Conservation (phyloP, 2,329 filamentous ascomycete genomes). For the Exophiala oligosperma region DNA sequence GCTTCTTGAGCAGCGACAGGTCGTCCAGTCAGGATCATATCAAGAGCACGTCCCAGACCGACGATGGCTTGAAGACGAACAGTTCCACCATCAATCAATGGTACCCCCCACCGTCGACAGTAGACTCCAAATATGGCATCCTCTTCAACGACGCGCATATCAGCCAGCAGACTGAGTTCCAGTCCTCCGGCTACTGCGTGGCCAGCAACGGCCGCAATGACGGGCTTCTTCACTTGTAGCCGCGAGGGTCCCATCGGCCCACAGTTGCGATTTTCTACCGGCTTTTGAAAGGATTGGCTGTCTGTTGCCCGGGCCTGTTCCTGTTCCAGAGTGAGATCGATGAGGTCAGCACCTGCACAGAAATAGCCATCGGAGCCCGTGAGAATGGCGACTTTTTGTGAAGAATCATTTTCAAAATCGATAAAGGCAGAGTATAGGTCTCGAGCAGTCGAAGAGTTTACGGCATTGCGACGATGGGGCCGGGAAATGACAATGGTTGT, state of each 20-base stretch:
- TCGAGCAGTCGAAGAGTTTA: conserved; percentile 50
- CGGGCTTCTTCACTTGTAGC: conserved; percentile 52
- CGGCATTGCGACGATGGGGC: conserved; percentile 52
- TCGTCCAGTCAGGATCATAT: conserved; percentile 59
- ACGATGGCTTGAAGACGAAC: conserved; percentile 54
- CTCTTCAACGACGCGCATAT: conserved; percentile 56
- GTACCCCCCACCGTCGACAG: conserved; percentile 55
- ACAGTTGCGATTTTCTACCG: conserved; percentile 39
- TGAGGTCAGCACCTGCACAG: conserved; percentile 55
- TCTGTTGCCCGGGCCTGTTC: conserved; percentile 34
- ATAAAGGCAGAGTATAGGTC: conserved; percentile 51
- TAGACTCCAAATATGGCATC: conserved; percentile 58
- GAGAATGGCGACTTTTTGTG: conserved; percentile 56
- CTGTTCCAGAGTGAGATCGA: conserved; percentile 35
- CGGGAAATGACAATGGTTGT: conserved; percentile 58
- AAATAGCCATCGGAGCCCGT: conserved; percentile 50
- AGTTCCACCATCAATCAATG: conserved; percentile 55
- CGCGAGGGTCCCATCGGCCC: conserved; percentile 56
- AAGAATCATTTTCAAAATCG: conserved; percentile 50
- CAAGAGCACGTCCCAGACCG: conserved; percentile 54
- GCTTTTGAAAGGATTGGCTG: conserved; percentile 26
- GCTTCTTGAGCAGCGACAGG: conserved; percentile 52
- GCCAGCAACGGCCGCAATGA: conserved; percentile 54
- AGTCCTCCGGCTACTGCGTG: conserved; percentile 57
- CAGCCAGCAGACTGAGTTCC: conserved; percentile 54